A percentile compares a stretch with the other conserved stretches of the same genome.
Conservation (phyloP, 2,329 filamentous ascomycete genomes). For the Neofusicoccum kwambonambiense region DNA sequence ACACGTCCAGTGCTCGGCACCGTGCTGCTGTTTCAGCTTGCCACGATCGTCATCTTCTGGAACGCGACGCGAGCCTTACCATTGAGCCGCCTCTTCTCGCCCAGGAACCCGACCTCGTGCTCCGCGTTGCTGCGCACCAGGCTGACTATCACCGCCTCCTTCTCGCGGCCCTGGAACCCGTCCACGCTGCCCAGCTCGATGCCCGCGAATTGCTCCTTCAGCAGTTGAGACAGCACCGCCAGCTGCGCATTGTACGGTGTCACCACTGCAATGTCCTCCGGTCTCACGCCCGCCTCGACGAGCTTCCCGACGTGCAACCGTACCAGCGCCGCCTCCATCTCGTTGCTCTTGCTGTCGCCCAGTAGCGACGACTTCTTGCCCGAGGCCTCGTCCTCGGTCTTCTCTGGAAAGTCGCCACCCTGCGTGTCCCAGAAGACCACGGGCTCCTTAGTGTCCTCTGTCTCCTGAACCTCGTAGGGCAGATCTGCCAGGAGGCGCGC, state of each 20-base stretch:
- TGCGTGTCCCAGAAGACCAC: constrained; percentile 96
- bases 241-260: constrained; percentile 97
- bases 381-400: constrained; percentile 69
- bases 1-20: constrained; percentile 10
- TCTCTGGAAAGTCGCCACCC: constrained; percentile 87
- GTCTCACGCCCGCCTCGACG: constrained; percentile 73
- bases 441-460: constrained; percentile 83
- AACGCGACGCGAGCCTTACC: constrained; percentile 55
- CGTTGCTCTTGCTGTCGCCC: constrained; percentile 84
- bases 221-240: constrained; percentile 67
- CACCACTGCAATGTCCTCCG: constrained; percentile 86
- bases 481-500: constrained; percentile 72
- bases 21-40: not conserved
- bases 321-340: constrained; percentile 82
- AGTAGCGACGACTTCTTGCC: constrained; percentile 49
- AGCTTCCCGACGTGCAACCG: constrained; percentile 72
- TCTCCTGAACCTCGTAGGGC: constrained; percentile 72
- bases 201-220: constrained; percentile 78
- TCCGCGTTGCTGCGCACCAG: constrained; percentile 89
- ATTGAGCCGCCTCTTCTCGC: constrained; percentile 87
- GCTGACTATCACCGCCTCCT: constrained; percentile 90
- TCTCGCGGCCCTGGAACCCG: constrained; percentile 95
- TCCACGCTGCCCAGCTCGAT: constrained; percentile 96
- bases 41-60: constrained; percentile 15
- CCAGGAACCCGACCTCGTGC: constrained; percentile 87